These are phyloP conservation scores for Colletotrichum tamarilloi DNA, from an alignment of 2,329 filamentous ascomycete species.

Conservation along the genomic window DNA sequence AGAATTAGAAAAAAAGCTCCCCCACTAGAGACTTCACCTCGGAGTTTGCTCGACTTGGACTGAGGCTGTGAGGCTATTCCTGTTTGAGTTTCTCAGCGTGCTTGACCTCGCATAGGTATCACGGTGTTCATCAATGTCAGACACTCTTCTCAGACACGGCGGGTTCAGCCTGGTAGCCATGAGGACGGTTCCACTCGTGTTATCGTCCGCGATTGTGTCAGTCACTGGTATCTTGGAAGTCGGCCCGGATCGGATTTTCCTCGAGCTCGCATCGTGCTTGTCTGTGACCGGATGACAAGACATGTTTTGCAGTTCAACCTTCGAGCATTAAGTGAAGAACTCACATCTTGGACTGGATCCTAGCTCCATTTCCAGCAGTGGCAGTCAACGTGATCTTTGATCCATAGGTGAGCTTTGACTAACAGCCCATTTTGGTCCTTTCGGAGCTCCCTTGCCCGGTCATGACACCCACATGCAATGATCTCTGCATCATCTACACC, in stretches of 20 bases:
- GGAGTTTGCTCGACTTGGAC: not conserved
- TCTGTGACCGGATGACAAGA: conserved; percentile 7
- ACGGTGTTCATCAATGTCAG: not conserved
- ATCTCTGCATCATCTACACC: not conserved
- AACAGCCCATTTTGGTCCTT: not conserved
- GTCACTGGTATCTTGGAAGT: conserved; percentile 2
- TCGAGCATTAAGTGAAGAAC: not conserved
- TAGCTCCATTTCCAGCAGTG: not conserved
- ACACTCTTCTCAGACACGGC: not conserved
- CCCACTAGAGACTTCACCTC: not conserved
- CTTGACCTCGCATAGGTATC: not conserved
- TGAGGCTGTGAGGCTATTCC: not conserved
- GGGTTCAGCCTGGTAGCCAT: not conserved
- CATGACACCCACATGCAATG: not conserved
- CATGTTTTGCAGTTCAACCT: not conserved
- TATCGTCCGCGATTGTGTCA: not conserved
- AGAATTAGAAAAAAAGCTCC: not conserved
- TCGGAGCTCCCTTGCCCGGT: not conserved
- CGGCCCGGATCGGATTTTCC: not conserved
- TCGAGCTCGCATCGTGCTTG: not conserved
- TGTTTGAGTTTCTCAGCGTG: not conserved
- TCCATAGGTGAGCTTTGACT: no score
- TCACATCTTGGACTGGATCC: not conserved
- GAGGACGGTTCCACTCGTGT: conserved; percentile 2
- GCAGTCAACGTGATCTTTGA: not conserved